A percentile compares a stretch with the other conserved stretches of the same genome.
phyloP scores from a whole-genome alignment of 352 stramenopile species.

The Phytophthora cactorum region DNA sequence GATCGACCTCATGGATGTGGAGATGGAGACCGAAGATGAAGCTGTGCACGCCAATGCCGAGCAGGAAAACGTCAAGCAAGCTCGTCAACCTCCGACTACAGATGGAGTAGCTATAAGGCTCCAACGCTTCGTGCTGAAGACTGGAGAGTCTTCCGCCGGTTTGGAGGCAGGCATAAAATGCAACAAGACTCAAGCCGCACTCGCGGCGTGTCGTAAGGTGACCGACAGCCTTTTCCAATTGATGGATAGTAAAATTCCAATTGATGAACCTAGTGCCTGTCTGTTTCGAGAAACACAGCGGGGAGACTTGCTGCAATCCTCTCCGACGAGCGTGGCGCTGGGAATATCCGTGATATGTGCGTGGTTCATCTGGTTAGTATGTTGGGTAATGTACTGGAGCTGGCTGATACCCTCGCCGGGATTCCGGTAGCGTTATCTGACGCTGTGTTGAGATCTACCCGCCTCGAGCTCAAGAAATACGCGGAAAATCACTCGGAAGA shows the following conservation, averaged over 20 bases:
- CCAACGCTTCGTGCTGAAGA: neutral
- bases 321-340: neutral
- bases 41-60: no score
- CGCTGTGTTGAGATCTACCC: neutral
- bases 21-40: neutral
- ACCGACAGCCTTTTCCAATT: neutral
- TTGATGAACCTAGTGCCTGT: neutral
- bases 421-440: neutral
- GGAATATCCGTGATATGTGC: neutral
- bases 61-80: neutral
- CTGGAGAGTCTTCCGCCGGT: neutral
- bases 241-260: neutral
- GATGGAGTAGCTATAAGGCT: neutral
- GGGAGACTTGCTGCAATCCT: neutral
- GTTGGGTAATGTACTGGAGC: neutral
- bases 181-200: neutral
- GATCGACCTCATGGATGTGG: neutral
- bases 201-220: neutral
- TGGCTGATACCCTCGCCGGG: neutral
- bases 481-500: neutral
- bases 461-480: neutral
- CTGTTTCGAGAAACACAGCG: neutral
- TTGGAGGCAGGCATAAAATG: neutral
- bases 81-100: neutral
- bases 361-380: neutral